Evolutionary conservation across 768 basidiomycete genomes (phyloP).

Genomic region (Krasilnikovozyma curviuscula): DNA sequence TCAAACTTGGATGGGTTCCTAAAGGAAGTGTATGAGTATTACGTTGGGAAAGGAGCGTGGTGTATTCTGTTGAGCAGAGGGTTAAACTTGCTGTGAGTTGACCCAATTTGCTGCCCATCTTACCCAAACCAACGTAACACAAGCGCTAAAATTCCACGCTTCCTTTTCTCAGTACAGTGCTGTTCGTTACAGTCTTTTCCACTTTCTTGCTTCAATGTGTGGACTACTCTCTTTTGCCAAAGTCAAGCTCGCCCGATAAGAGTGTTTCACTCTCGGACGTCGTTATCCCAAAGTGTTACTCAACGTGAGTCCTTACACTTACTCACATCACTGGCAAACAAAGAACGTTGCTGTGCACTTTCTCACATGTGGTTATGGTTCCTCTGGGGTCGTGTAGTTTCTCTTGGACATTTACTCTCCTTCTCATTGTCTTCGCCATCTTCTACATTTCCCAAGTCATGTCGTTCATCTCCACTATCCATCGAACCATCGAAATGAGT

Average conservation of each 20-base stretch:
- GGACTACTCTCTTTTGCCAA: slow-evolving; percentile 64
- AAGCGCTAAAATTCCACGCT: background rate
- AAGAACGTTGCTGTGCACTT: background rate
- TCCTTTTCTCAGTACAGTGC: slow-evolving; percentile 51
- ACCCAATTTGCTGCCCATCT: slow-evolving; percentile 1
- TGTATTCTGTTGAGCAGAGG: slow-evolving; percentile 78
- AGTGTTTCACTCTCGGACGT: slow-evolving; percentile 43
- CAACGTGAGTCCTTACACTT: slow-evolving; percentile 39
- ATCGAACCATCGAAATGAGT: slow-evolving; percentile 80
- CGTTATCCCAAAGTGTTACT: slow-evolving; percentile 61
- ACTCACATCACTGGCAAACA: background rate
- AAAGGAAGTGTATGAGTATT: slow-evolving; percentile 84
- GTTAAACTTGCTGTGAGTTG: slow-evolving; percentile 78
- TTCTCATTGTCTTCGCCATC: slow-evolving; percentile 65
- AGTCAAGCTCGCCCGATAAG: slow-evolving; percentile 39
- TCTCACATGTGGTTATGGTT: slow-evolving; percentile 6
- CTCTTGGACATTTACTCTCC: slow-evolving; percentile 61
- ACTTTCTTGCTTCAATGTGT: slow-evolving; percentile 89
- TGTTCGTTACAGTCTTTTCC: slow-evolving; percentile 95
- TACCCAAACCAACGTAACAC: slow-evolving; percentile 6
- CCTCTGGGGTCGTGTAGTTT: slow-evolving; percentile 27
- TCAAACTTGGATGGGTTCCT: slow-evolving; percentile 90
- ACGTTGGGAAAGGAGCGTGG: slow-evolving; percentile 89
- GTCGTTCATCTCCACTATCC: slow-evolving; percentile 52
- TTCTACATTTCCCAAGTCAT: slow-evolving; percentile 81